phyloP scores from a whole-genome alignment of 441 rosid species.

The Populus hybrid region DNA sequence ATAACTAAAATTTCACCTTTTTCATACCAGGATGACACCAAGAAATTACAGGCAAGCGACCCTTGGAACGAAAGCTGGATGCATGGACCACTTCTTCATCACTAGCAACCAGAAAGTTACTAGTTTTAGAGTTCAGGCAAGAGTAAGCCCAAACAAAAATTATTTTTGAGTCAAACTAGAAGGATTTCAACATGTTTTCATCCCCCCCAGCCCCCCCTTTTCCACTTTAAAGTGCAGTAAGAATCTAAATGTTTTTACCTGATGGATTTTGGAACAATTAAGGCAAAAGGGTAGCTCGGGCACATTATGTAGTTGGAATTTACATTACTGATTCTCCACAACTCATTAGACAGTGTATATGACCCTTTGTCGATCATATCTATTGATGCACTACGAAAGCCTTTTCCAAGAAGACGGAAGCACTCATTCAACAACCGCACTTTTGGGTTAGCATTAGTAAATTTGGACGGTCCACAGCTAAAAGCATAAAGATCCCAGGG shows the following conservation, averaged over 20 bases:
- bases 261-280: conserved; percentile 82
- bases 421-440: conserved; percentile 89
- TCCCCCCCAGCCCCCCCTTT: background rate
- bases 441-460: conserved; percentile 65
- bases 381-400: conserved; percentile 55
- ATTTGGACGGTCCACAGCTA: conserved; percentile 74
- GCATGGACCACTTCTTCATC: conserved; percentile 90
- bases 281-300: conserved; percentile 88
- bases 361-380: conserved; percentile 72
- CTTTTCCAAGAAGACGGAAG: conserved; percentile 83
- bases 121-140: conserved; percentile 20
- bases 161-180: conserved; percentile 1
- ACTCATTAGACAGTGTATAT: conserved; percentile 65
- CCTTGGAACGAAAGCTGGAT: conserved; percentile 84
- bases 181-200: background rate
- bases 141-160: conserved; percentile 5
- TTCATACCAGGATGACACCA: conserved; percentile 94
- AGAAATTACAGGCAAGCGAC: conserved; percentile 87
- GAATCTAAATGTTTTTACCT: conserved; percentile 48
- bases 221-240: conserved; percentile 9
- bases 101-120: conserved; percentile 42
- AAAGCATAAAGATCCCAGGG: conserved; percentile 91
- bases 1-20: conserved; percentile 13
- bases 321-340: conserved; percentile 82
- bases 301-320: conserved; percentile 71